Evolutionary conservation across 2,329 filamentous ascomycete species (phyloP), one percentile per base, ranked within the genome.

Genomic region (Purpureocillium takamizusanense): DNA sequence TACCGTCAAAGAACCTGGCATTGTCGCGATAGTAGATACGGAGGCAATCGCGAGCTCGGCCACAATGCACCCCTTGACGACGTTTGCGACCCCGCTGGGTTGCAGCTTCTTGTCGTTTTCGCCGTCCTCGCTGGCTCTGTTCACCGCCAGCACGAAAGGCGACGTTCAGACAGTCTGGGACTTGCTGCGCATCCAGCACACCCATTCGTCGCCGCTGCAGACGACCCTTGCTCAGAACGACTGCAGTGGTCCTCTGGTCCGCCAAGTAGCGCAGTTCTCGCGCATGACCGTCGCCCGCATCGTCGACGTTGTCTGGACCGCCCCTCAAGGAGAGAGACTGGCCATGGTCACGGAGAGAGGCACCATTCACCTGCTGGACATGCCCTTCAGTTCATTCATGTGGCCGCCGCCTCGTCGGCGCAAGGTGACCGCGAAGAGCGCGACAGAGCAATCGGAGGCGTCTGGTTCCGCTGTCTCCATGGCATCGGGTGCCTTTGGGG

Each of bases 281-380:
- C 81, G 92, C 31, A 83, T 95, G 76, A 97, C 90, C 2, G 83
- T 90, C 35, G 87, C 92, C 3, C 84, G 86, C 38, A 86, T 97
- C 39, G 76, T 95, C 16, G 90, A 95, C 53, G 85, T 95, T 31
- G 78, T 81, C 3, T 98, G 92, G 92, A 83, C 83, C 2, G 74
- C 77, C 39, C 86, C 86, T 4, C 81, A 81, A 40, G 86, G 86
- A 16, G 86, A 94, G 54, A 81, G 85, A 42, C 66, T 94, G 30
- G 90, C 89, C 2, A 81, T 98, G 63, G 79, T 95, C 18, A 97
- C 92, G 1, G 87, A 94, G 52, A 85, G 89, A 49, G 88, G 90
- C n/a, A 98, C 92, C 8, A 81, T 95, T 10, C 92, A 98, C 61
- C 76, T 97, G 32, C 81, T 95, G 46, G 86, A 95, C 48, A 76